Base-by-base conservation (phyloP, 768 basidiomycete species). In the Naganishia kalamii region DNA sequence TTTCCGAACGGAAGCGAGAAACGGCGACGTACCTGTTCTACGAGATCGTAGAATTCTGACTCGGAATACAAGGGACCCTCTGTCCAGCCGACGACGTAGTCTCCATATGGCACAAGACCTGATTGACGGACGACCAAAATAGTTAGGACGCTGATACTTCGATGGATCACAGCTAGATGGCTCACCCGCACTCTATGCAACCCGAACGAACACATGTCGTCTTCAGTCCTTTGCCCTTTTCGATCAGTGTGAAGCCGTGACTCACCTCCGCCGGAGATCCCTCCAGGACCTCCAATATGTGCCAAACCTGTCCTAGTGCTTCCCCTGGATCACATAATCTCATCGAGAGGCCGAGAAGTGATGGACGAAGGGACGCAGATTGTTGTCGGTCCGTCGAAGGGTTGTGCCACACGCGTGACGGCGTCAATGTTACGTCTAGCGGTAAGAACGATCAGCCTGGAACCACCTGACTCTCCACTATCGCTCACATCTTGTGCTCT, bases 301-400 rank as follows among this genome's bases (percentile, higher is more conserved):
- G 96, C 93, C 96, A 99, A 5, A 99, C 92, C 68, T 88, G 90
- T 73, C 97, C 92, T 21, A 90, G 81, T 17, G 94, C 88, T 57
- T 84, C 82, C 71, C 90, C 87, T 4, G 94, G 92, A 75, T 89
- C 85, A 74, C 96, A 99, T 74, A 97, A 84, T 23, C 94, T 85
- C 85, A 98, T 87, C 72, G 89, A 92, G 7, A 99, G 82, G 0
- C 96, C 96, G 27, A 99, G 83, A n/a, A 98, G 78, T 10, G 92
- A 94, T 4, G 94, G 93, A 68, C 80, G 76, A 37, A 71, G 76
- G 49, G 78, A 78, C 12, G 79, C 78, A 50, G 72, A 61, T 62
- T 70, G 23, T 77, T 77, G 51, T 27, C 57, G 19, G 37, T 64
- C 77, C 65, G 79, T 71, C n/a, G 73, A 69, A 35, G 63, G 57